Conservation (phyloP, 2,329 filamentous ascomycete genomes). For the Ceratocystis huliohia region DNA sequence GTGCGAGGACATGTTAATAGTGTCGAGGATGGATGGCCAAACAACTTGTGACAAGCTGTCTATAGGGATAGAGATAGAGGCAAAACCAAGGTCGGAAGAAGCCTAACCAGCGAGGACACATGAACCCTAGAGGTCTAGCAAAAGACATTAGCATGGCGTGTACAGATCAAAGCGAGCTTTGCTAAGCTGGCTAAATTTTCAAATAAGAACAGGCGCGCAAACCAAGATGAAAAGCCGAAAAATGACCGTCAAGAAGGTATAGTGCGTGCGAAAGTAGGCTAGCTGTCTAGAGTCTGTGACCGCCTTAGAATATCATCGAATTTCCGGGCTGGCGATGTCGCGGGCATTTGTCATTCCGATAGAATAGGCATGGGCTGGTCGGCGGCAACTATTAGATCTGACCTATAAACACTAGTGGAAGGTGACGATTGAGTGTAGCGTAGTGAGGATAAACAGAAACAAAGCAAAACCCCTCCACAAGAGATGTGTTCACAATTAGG, state of each 20-base stretch:
- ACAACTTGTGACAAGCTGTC: not conserved
- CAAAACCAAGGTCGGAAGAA: not conserved
- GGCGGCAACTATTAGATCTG: no score
- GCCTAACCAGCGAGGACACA: not conserved
- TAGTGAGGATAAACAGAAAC: not conserved
- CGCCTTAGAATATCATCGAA: not conserved
- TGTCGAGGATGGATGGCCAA: not conserved
- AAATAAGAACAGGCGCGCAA: not conserved
- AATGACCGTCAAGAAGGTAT: not conserved
- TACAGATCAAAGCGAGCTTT: not conserved
- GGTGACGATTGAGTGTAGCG: no score
- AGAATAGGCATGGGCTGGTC: not conserved
- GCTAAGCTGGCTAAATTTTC: not conserved
- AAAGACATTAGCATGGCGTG: not conserved
- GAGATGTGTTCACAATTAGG: not conserved
- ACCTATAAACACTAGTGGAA: no score
- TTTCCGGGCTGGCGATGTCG: not conserved
- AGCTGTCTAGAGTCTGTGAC: not conserved
- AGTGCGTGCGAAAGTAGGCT: not conserved
- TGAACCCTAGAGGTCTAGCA: not conserved
- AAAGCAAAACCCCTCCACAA: not conserved
- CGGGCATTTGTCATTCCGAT: no score
- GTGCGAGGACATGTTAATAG: not conserved
- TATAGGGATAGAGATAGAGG: not conserved
- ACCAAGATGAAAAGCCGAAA: not conserved